Evolutionary conservation across 164 flowering plant genomes (phyloP).

Genomic region (Euptelea pleiosperma): DNA sequence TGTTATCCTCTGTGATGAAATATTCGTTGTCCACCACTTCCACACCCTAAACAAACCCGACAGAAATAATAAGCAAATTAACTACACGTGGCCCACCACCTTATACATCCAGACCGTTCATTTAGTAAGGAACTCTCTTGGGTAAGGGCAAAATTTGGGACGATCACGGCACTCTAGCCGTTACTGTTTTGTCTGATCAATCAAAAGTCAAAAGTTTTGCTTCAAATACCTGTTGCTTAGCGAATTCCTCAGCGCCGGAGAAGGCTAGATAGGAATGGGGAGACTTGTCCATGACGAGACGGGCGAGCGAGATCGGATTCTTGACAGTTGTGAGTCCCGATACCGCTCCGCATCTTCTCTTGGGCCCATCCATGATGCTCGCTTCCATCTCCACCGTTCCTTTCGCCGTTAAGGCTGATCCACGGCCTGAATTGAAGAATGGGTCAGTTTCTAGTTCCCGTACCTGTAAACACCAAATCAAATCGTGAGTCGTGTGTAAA

Average conservation of each 20-base stretch:
- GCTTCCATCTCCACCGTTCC: slow-evolving; percentile 99
- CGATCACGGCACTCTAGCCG: no score
- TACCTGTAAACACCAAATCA: slow-evolving; percentile 38
- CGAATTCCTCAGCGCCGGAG: slow-evolving; percentile 88
- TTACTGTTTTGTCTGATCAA: no score
- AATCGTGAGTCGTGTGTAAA: no score
- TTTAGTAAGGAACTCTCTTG: no score
- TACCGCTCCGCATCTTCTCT: slow-evolving; percentile 85
- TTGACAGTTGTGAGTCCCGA: slow-evolving; percentile 90
- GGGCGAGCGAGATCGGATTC: slow-evolving; percentile 88
- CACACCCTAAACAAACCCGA: slow-evolving; percentile 50
- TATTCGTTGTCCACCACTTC: slow-evolving; percentile 68
- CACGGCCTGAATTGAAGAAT: slow-evolving; percentile 88
- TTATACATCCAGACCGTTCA: no score
- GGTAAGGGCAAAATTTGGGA: no score
- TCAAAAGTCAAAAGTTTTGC: no score
- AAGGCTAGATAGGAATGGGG: slow-evolving; percentile 96
- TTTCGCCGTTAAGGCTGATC: slow-evolving; percentile 81
- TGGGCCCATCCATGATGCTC: slow-evolving; percentile 87
- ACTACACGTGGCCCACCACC: no score
- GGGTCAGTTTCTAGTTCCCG: slow-evolving; percentile 88
- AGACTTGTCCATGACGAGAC: slow-evolving; percentile 96
- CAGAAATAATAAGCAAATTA: background rate
- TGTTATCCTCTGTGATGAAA: slow-evolving; percentile 81
- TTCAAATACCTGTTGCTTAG: slow-evolving; percentile 76